A percentile compares a stretch with the other conserved stretches of the same genome.
These are phyloP conservation scores for Alternaria brassicae DNA, from an alignment of 2,329 filamentous ascomycete genomes.

Conservation along the genomic window DNA sequence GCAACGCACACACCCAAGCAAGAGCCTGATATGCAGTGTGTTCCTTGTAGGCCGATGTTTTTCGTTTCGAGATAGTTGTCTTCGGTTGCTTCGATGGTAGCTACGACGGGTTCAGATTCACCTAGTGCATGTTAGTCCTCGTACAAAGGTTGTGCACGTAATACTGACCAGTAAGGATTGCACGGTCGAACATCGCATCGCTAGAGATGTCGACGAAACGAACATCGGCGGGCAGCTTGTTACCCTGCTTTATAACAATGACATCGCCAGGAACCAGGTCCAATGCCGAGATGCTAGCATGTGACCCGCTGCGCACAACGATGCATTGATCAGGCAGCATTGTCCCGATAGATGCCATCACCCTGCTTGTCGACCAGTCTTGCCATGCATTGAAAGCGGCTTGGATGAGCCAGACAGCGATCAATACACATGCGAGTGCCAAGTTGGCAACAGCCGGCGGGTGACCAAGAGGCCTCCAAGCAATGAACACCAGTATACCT, in stretches of 20 bases:
- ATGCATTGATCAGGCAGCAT: constrained; percentile 80
- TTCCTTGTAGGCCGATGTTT: constrained; percentile 80
- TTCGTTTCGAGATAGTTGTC: constrained; percentile 78
- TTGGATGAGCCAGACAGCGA: constrained; percentile 70
- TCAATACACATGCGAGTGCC: constrained; percentile 75
- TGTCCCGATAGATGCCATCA: constrained; percentile 80
- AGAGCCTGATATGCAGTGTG: constrained; percentile 74
- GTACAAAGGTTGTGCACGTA: neutral
- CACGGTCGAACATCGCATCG: constrained; percentile 75
- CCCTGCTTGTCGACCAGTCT: constrained; percentile 77
- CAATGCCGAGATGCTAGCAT: constrained; percentile 58
- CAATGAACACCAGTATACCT: constrained; percentile 74
- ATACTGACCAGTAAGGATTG: constrained; percentile 69
- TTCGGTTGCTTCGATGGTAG: constrained; percentile 68
- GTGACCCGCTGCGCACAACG: constrained; percentile 66
- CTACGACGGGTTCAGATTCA: constrained; percentile 70
- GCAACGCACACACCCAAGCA: constrained; percentile 72
- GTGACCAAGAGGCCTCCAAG: constrained; percentile 76
- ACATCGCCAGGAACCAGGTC: constrained; percentile 77
- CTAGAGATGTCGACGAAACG: constrained; percentile 72
- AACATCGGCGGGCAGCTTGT: constrained; percentile 77
- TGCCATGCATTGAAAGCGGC: constrained; percentile 64
- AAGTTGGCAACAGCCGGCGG: constrained; percentile 75
- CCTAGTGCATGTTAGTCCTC: constrained; percentile 51
- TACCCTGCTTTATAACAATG: constrained; percentile 71